These are phyloP conservation scores for Nemania sp. DNA, from an alignment of 2,329 filamentous ascomycete genomes.

Conservation along the genomic window DNA sequence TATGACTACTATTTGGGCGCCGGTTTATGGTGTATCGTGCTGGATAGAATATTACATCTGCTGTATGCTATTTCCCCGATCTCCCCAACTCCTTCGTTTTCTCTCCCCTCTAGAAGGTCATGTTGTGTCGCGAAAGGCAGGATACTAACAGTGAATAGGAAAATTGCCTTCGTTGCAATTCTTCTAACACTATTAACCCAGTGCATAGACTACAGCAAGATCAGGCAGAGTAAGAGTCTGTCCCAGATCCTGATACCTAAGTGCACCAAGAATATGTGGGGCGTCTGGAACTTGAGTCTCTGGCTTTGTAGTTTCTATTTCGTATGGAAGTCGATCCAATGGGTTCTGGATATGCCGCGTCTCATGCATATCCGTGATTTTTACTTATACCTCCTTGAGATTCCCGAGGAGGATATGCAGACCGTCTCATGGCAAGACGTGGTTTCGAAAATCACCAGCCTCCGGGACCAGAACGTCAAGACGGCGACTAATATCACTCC, in stretches of 20 bases:
- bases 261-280: constrained; percentile 76
- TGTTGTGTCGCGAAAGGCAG: neutral
- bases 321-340: constrained; percentile 76
- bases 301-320: constrained; percentile 89
- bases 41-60: constrained; percentile 71
- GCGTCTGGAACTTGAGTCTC: constrained; percentile 73
- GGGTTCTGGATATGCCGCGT: constrained; percentile 71
- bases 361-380: constrained; percentile 82
- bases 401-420: constrained; percentile 84
- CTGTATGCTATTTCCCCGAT: constrained; percentile 68
- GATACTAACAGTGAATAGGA: constrained; percentile 51
- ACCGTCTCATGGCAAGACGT: constrained; percentile 93
- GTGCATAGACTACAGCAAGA: constrained; percentile 78
- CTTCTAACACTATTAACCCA: constrained; percentile 83
- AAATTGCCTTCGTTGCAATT: constrained; percentile 78
- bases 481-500: constrained; percentile 64
- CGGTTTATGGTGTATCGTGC: constrained; percentile 82
- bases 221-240: constrained; percentile 65
- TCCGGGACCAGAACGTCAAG: constrained; percentile 84
- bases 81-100: too few species aligned
- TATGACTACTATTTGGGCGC: constrained; percentile 85
- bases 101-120: neutral
- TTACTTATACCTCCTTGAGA: constrained; percentile 78
- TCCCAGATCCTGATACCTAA: constrained; percentile 65
- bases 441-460: constrained; percentile 79